Evolutionary conservation across 1,139 yeast species (phyloP), one percentile per base, ranked within the genome.

Genomic region (Sugiyamaella novakii): DNA sequence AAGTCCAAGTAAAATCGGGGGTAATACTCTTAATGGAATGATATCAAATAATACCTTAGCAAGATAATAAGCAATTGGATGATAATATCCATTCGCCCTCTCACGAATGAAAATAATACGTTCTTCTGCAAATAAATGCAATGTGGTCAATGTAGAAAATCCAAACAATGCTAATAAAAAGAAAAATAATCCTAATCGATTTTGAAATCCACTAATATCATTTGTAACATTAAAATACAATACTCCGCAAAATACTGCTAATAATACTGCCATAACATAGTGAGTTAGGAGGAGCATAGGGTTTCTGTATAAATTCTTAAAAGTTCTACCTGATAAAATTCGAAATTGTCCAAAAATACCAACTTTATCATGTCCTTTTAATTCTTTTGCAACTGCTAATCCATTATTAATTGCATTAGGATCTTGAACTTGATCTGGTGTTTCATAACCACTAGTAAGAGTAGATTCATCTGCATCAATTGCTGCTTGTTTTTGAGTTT

Each of bases 181-280:
- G 74, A 92, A 91, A 68, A 92, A 92, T 54, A 92, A 73, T 0
- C 98, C 98, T 56, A 92, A 74, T 60, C 98, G 78, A 68, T 92
- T 92, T 66, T 92, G 98, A 74, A 92, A 92, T 0, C 98, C 98
- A 62, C 95, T 83, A 51, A 92, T 91, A 66, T 92, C 96, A 62
- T 89, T 85, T 38, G 83, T 74, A 19, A 91, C 82, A 60, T 88
- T 76, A 68, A 84, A 91, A 67, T 92, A 92, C 36, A 92, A 73
- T 48, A 81, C 80, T 0, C 98, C 97, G 69, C 96, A 84, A 67
- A 92, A 87, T 2, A 81, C 64, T 0, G 96, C 96, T 67, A 91
- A 80, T 14, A 83, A 62, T 6, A 87, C 69, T 0, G 96, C 84
- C 54, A 91, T 74, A 2, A 85, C 72, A 63, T 91, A 92, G 64